A percentile compares a stretch with the other conserved stretches of the same genome.
Evolutionary conservation across 768 basidiomycete species (phyloP).

Genomic region (Mrakia blollopis): DNA sequence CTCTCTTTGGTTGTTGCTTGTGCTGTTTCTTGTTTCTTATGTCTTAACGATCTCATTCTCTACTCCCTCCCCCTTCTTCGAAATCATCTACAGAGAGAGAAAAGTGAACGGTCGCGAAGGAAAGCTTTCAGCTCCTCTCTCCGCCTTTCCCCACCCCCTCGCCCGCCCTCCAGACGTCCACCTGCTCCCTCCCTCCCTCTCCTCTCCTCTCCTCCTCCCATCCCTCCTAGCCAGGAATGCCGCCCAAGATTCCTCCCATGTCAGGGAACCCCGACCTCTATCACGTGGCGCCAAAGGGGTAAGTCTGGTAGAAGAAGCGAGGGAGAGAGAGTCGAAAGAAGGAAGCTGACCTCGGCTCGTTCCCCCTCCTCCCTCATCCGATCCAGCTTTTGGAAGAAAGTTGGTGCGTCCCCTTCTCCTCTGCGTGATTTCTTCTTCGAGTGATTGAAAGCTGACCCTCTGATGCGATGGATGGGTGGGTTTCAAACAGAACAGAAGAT

Average conservation of each 20-base stretch:
- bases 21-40: not conserved
- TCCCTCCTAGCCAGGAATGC: not conserved
- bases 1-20: not conserved
- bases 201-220: not conserved
- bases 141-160: too few species aligned
- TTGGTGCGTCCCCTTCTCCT: not conserved
- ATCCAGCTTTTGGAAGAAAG: not conserved
- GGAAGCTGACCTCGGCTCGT: not conserved
- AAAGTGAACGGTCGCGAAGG: too few species aligned
- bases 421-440: not conserved
- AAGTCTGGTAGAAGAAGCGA: not conserved
- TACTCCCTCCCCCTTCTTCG: not conserved
- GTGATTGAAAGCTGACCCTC: not conserved
- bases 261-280: not conserved
- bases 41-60: not conserved
- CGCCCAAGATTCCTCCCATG: not conserved
- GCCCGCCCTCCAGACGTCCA: not conserved
- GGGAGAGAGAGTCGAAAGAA: too few species aligned
- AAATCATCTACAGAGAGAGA: too few species aligned
- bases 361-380: not conserved
- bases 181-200: too few species aligned
- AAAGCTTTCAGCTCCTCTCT: not conserved
- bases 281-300: not conserved
- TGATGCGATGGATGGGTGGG: not conserved
- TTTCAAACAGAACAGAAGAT: not conserved